phyloP scores from a whole-genome alignment of 305 asterid genomes.

The Caryopteris hybrid region DNA sequence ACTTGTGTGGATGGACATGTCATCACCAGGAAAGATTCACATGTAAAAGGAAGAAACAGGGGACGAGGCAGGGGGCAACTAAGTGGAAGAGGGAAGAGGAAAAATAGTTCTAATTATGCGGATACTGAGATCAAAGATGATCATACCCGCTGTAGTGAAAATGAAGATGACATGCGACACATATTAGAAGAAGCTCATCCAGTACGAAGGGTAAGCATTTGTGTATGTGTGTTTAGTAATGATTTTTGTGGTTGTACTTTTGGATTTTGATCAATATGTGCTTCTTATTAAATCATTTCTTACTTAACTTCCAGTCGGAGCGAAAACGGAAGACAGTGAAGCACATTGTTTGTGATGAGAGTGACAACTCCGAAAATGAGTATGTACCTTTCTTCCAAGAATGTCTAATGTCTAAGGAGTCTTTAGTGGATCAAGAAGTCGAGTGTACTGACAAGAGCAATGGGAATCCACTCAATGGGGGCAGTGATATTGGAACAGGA shows the following conservation, averaged over 20 bases:
- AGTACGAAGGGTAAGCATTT: constrained; percentile 62
- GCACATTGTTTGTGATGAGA: constrained; percentile 37
- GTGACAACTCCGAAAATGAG: constrained; percentile 26
- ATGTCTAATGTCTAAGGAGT: constrained; percentile 18
- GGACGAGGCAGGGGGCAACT: constrained; percentile 30
- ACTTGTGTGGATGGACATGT: constrained; percentile 18
- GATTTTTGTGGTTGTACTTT: neutral
- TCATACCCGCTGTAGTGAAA: constrained; percentile 28
- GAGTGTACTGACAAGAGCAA: constrained; percentile 19
- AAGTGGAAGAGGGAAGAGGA: constrained; percentile 39
- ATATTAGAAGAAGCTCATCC: constrained; percentile 37
- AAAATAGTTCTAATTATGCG: constrained; percentile 22
- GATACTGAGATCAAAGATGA: constrained; percentile 32
- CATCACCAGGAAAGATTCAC: constrained; percentile 20
- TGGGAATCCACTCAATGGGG: constrained; percentile 1
- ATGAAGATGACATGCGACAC: constrained; percentile 37
- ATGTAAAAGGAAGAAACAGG: constrained; percentile 29
- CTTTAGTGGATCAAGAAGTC: constrained; percentile 21
- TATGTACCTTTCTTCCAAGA: constrained; percentile 19
- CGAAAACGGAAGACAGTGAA: constrained; percentile 56
- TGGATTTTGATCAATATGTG: neutral
- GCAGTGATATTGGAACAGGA: constrained; percentile 13
- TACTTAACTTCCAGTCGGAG: constrained; percentile 52
- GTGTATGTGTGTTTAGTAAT: neutral
- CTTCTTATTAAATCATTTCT: neutral